Base-by-base conservation (phyloP, 176 grass and related monocot genomes). In the Elaeis guineensis region DNA sequence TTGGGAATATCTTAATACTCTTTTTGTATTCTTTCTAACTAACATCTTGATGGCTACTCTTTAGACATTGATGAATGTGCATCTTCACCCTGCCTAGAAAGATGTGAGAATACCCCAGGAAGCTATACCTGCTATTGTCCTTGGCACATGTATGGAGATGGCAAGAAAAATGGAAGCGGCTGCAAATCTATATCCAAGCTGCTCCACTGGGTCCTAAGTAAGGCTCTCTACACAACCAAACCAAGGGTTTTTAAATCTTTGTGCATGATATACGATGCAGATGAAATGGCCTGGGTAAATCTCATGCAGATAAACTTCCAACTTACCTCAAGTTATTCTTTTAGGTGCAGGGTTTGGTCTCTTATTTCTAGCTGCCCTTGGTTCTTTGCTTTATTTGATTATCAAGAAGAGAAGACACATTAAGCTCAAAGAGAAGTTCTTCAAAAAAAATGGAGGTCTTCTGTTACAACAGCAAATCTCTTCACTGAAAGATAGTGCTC, bases 71-170 rank as follows among this genome's bases (percentile, higher is more conserved):
- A 65, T 16, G 63, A 65, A 12, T 65, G 63, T 22, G 4, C 0
- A 4, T 21, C 3, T 15, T 52, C 44, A 4, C 39, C 49, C 4
- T 65, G 63, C 21, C 50, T 65, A 6, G 4, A 24, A 26, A 3
- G 12, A 2, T 65, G 63, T 23, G 8, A 65, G 9, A 53, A 65
- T 12, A 28, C 2, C n/a, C 6, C 28, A 6, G 63, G 63, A 17
- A n/a, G 49, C 21, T 65, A 52, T 25, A 17, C 5, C 21, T 65
- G 63, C 21, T 65, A 21, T n/a, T 65, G 63, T 16, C 50, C 63
- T 8, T 65, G 63, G 63, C 18, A 65, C 21, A 65, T 65, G 63
- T 65, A 65, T 9, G 63, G 63, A 9, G 63, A 65, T 26, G 63
- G 63, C 17, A 25, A 19, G 12, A 28, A 1, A 4, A 16, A 52